A percentile compares a stretch with the other conserved stretches of the same genome.
Conservation (phyloP, 192 early-diverging fungal genomes). For the Chytriomyces sp. region DNA sequence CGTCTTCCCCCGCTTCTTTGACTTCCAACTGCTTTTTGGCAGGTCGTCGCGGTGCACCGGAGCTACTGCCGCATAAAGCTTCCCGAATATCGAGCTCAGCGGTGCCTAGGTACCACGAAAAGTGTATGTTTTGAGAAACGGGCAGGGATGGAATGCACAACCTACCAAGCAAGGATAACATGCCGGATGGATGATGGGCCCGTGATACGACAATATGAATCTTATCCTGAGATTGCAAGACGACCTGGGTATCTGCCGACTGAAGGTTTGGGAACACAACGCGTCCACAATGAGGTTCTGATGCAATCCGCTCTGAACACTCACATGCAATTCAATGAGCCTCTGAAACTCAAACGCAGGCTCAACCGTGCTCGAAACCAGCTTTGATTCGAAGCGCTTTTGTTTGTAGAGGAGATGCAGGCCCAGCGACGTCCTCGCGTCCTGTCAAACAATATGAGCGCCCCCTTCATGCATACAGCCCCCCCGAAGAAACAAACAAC, state of each 20-base stretch:
- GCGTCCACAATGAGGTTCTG: neutral
- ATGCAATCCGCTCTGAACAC: neutral
- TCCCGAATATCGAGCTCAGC: constrained; percentile 25
- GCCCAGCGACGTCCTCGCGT: constrained; percentile 21
- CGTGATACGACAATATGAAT: constrained; percentile 31
- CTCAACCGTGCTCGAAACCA: constrained; percentile 29
- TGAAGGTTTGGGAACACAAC: neutral
- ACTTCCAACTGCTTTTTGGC: constrained; percentile 22
- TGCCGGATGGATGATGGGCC: constrained; percentile 21
- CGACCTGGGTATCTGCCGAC: constrained; percentile 19
- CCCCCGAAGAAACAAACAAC: no score
- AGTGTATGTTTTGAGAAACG: neutral
- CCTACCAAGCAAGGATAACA: constrained; percentile 11
- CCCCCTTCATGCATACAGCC: neutral
- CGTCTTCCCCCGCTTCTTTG: constrained; percentile 33
- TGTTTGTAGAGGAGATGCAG: constrained; percentile 28
- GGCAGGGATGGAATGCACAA: no score
- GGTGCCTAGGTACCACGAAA: neutral
- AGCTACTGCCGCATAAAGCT: constrained; percentile 3
- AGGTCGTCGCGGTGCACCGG: neutral
- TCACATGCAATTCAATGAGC: constrained; percentile 33
- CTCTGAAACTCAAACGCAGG: constrained; percentile 30
- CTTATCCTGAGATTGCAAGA: constrained; percentile 9
- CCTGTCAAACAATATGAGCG: constrained; percentile 10
- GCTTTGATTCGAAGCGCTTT: constrained; percentile 22